Evolutionary conservation across 2,329 filamentous ascomycete species (phyloP), one percentile per base, ranked within the genome.

Genomic region (Graphilbum sp.): DNA sequence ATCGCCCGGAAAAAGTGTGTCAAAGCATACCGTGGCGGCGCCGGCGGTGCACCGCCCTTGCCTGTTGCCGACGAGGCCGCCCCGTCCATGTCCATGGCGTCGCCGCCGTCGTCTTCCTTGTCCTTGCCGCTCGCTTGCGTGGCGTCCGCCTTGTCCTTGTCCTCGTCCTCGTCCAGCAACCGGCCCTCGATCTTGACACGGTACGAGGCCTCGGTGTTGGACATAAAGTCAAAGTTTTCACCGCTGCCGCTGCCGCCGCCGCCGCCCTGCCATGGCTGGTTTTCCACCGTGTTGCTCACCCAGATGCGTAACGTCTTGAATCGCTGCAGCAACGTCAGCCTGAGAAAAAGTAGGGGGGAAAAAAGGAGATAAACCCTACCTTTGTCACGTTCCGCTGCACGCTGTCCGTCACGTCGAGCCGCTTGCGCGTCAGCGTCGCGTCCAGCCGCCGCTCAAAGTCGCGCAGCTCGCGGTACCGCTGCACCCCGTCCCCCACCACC

Each of bases 221-320:
- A 75, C 38, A 75, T 77, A 51, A 93, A 87, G 52, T 92, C 86
- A 46, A 90, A 90, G 27, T 72, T 73, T 53, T 88, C 78, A 11
- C 78, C 69, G 43, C 78, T 77, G 43, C 79, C 63, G 31, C 64
- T 66, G 48, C 67, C 72, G 30, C 67, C 69, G 32, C 64, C 66
- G 49, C 68, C 72, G 25, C 67, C 69, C 59, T 98, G 90, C 90
- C 90, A 96, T 24, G 81, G 78, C 60, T 98, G 90, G 52, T 90
- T 84, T 56, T 95, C 85, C 25, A 79, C 85, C 1, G 86, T 94
- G 58, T 98, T 98, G 51, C 77, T 87, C 50, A 98, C 78, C 86
- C 86, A 96, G 45, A 98, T 72, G 44, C 88, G 80, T 57, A 98
- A 66, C 3, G 85, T 93, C 52, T 79, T 82, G 57, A 79, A 80